Evolutionary conservation across 495 filamentous ascomycete species (phyloP).

Genomic region (Aspergillus ostianus): DNA sequence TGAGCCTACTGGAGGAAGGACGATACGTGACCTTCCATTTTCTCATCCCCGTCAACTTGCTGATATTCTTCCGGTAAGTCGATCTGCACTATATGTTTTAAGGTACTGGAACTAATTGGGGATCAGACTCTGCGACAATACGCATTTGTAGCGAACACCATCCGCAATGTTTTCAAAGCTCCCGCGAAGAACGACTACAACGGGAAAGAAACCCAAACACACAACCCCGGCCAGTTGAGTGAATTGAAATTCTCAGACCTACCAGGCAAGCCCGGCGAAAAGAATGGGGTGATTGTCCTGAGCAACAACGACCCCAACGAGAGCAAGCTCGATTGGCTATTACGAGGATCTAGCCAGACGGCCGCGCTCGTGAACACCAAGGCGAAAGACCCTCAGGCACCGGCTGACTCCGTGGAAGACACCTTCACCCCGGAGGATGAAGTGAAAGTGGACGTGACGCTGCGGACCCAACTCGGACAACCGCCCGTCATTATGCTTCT

Average conservation of each 20-base stretch:
- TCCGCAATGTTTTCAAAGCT: constrained; percentile 57
- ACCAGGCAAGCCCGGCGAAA: constrained; percentile 6
- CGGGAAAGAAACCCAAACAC: constrained; percentile 2
- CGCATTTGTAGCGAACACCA: constrained; percentile 61
- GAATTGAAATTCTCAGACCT: constrained; percentile 1
- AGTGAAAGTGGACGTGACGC: constrained; percentile 44
- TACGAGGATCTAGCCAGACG: constrained; percentile 15
- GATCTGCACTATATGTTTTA: not conserved
- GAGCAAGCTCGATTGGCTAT: constrained; percentile 31
- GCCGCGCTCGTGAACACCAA: not conserved
- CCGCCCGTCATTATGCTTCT: constrained; percentile 44
- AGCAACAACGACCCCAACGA: constrained; percentile 44
- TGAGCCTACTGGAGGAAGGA: constrained; percentile 66
- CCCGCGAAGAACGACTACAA: constrained; percentile 19
- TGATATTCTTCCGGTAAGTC: constrained; percentile 62
- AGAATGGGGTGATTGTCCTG: constrained; percentile 27
- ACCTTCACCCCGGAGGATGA: constrained; percentile 18
- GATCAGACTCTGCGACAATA: constrained; percentile 67
- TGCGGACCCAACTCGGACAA: constrained; percentile 45
- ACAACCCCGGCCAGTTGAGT: not conserved
- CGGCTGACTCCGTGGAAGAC: constrained; percentile 3
- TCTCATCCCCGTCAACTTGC: constrained; percentile 83
- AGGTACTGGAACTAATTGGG: not conserved
- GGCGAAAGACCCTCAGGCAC: constrained; percentile 6
- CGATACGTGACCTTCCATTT: constrained; percentile 73